Evolutionary conservation across 2,329 filamentous ascomycete genomes (phyloP), one percentile per base, ranked within the genome.

Genomic region (Stagonosporopsis chrysanthemi): DNA sequence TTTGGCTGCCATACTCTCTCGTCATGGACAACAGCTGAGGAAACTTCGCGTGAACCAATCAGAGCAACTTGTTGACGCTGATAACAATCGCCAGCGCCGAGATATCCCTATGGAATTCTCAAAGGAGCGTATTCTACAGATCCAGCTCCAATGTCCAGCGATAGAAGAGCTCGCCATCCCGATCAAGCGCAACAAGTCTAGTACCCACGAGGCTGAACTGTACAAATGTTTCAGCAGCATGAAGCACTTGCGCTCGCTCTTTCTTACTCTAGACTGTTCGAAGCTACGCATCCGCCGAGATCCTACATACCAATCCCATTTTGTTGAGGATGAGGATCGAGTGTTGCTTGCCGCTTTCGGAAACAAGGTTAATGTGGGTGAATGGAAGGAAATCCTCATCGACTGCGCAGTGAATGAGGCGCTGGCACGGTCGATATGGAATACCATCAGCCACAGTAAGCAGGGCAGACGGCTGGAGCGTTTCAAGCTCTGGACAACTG

Each of bases 351-450:
- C 28, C 28, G 9, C 19, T 6, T 36, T 36, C n/a, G 11, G 17
- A 17, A 17, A 17, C 33, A 15, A 36, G n/a, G 6, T 36, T 36
- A 12, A 36, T 8, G 33, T n/a, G 33, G 33, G 59, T 36, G 49
- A n/a, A 31, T 19, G 66, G 29, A 64, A 52, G 49, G 52, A 63
- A 56, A 52, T 49, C 6, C 53, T 61, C 8, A 63, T 66, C 38
- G 63, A 67, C 46, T 49, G 62, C 60, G 66, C 66, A 41, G 64
- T 68, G 22, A 61, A 68, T 24, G 59, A 68, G 59, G 36, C 42
- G 28, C 54, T 68, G 24, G 66, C 64, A 36, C 56, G 61, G 31
- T 63, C 62, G 15, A 67, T 67, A 29, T 68, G 60, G 62, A 26
- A 60, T 26, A 41, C 43, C 3, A 65, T 65, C 33, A 56, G 15